Conservation (phyloP, 2,329 filamentous ascomycete genomes). For the Colletotrichum sansevieriae region DNA sequence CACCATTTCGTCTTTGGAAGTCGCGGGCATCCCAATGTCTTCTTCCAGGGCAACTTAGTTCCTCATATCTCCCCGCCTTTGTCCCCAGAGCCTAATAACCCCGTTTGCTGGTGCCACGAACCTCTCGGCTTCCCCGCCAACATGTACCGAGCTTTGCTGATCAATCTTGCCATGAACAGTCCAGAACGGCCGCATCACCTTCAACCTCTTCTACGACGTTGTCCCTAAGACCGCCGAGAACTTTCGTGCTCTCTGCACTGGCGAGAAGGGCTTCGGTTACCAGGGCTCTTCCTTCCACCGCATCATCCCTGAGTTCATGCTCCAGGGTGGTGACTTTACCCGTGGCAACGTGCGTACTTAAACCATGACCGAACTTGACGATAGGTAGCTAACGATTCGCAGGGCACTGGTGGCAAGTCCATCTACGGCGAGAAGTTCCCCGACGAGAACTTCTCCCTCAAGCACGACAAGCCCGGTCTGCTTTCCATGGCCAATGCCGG, state of each 20-base stretch:
- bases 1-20: not conserved
- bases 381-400: constrained; percentile 41
- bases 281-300: constrained; percentile 89
- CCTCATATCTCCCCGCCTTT: constrained; percentile 27
- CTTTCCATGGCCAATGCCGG: constrained; percentile 97
- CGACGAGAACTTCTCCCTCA: constrained; percentile 89
- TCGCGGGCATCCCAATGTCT: constrained; percentile 10
- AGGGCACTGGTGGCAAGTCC: constrained; percentile 93
- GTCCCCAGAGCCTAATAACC: constrained; percentile 13
- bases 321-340: constrained; percentile 97
- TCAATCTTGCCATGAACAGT: constrained; percentile 58
- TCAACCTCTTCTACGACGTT: constrained; percentile 86
- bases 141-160: constrained; percentile 25
- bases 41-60: not conserved
- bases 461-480: constrained; percentile 81
- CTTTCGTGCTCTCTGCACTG: constrained; percentile 87
- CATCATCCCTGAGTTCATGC: constrained; percentile 94
- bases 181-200: constrained; percentile 85
- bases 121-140: not conserved
- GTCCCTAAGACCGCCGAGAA: constrained; percentile 91
- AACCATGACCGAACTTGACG: not conserved
- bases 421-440: constrained; percentile 96
- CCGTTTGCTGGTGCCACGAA: not conserved
- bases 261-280: constrained; percentile 87
- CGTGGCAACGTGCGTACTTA: constrained; percentile 80